Base-by-base conservation (phyloP, 495 filamentous ascomycete genomes). In the Lophiotrema nucula region DNA sequence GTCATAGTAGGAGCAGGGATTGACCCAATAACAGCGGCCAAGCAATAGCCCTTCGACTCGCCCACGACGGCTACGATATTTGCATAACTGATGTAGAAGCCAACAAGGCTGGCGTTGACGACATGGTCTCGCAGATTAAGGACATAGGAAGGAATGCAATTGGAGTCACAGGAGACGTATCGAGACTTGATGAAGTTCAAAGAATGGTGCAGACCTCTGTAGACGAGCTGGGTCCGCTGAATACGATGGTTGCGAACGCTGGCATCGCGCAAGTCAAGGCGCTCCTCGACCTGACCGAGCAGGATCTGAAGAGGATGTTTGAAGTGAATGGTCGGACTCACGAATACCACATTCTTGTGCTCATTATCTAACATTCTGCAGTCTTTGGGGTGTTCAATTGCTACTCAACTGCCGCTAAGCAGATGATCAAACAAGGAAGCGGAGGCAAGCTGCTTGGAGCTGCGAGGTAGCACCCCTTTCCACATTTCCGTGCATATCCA, bases 241-340 rank as follows among this genome's bases (percentile, higher is more conserved):
- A 74, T 44, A 79, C 79, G 18, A 84, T 84, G 81, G 67, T 85
- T 33, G 82, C 82, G 38, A 84, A 85, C 62, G 82, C 82, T 0
- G 82, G 82, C 16, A 83, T 84, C 39, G 76, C 76, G 12, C 76
- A 80, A 65, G 81, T 80, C 13, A 77, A 79, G 62, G 56, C 70
- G 0, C 58, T 82, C 3, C 68, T 84, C 2, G 78, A 83, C 22
- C 49, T 84, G 6, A 75, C 74, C 0, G 73, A 79, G 41, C 68
- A 73, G 10, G 77, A 83, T 60, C 70, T 82, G 16, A 43, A 67
- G 18, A 67, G 69, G 19, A 78, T 83, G 72, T 73, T 84, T 47
- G 70, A 70, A 4, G 71, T 83, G 31, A 85, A 85, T 61, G 75
- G 55, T 52, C 21, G 18, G 39, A 35, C n/a, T n/a, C n/a, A n/a